Conservation (phyloP, 2,329 filamentous ascomycete genomes). For the Aspergillus awamori region DNA sequence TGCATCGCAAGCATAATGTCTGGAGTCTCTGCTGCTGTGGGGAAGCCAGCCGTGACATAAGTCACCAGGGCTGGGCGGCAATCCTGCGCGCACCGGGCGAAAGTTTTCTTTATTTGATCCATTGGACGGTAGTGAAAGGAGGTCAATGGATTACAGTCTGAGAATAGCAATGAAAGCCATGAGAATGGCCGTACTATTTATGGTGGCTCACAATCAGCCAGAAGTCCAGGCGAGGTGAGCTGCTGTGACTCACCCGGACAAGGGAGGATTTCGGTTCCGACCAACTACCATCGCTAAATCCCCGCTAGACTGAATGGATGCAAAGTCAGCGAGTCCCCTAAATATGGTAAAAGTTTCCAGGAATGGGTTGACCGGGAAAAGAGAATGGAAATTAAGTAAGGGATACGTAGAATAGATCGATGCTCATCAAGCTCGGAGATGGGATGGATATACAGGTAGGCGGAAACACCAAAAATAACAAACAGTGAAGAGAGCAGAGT, state of each 20-base stretch:
- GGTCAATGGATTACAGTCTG: neutral
- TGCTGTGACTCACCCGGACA: slow-evolving; percentile 6
- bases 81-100: slow-evolving; percentile 56
- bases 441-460: slow-evolving; percentile 13
- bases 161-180: neutral
- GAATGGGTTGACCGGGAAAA: neutral
- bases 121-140: slow-evolving; percentile 29
- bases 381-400: neutral
- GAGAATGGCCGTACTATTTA: neutral
- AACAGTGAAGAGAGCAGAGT: neutral
- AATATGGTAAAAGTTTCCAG: neutral
- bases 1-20: slow-evolving; percentile 85
- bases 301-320: no score
- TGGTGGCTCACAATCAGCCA: neutral
- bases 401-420: neutral
- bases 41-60: slow-evolving; percentile 93
- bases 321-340: no score
- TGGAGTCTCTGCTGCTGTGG: slow-evolving; percentile 73
- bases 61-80: slow-evolving; percentile 77
- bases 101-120: slow-evolving; percentile 56
- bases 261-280: neutral
- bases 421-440: neutral
- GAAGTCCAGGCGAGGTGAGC: neutral
- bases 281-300: neutral
- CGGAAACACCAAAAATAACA: neutral